Evolutionary conservation across 192 early-diverging fungal genomes (phyloP).

Genomic region (Rhizophagus prolifer): DNA sequence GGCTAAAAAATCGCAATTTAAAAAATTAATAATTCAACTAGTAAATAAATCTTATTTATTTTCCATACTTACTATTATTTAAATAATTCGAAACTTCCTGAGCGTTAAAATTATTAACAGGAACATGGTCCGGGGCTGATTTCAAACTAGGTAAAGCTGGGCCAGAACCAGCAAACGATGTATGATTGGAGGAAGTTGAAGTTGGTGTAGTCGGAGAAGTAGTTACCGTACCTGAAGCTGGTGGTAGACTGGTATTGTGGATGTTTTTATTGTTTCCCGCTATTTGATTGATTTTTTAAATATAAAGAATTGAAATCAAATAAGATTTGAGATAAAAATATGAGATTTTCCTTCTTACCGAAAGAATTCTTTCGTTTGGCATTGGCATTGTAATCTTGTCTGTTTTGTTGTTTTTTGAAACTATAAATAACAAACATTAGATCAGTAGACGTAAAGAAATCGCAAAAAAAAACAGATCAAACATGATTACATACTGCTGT

Average conservation of each 20-base stretch:
- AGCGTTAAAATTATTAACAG: slow-evolving; percentile 29
- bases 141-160: slow-evolving; percentile 19
- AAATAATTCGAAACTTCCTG: slow-evolving; percentile 27
- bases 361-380: slow-evolving; percentile 20
- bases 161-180: not conserved
- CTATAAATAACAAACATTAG: not conserved
- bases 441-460: not conserved
- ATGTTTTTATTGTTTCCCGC: slow-evolving; percentile 21
- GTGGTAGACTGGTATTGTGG: not conserved
- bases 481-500: not conserved
- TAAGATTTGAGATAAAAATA: not conserved
- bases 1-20: not conserved
- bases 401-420: slow-evolving; percentile 22
- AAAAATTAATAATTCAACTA: not conserved
- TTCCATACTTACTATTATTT: slow-evolving; percentile 20
- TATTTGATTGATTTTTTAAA: not conserved
- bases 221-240: slow-evolving; percentile 2
- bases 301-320: not conserved
- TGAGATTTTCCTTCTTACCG: not conserved
- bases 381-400: slow-evolving; percentile 10
- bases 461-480: not conserved
- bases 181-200: not conserved
- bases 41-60: not conserved
- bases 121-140: slow-evolving; percentile 18
- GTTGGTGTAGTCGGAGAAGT: not conserved